These are phyloP conservation scores for Ceriops decandra DNA, from an alignment of 345 rosid species.

Conservation along the genomic window DNA sequence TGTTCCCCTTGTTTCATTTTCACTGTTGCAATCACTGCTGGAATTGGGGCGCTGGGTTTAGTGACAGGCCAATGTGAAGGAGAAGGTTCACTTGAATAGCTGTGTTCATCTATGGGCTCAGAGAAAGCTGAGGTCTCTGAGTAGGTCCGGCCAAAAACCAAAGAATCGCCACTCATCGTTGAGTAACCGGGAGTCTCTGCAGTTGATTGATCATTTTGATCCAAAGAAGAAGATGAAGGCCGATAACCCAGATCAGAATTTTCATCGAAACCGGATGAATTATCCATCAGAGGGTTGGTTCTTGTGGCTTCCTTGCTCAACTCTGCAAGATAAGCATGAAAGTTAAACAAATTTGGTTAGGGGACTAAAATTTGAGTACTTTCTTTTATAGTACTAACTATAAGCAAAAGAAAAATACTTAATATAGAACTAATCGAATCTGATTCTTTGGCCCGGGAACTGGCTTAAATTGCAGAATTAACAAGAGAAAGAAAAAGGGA, in stretches of 20 bases:
- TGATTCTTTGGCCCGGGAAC: constrained; percentile 20
- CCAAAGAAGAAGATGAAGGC: constrained; percentile 51
- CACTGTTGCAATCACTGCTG: constrained; percentile 22
- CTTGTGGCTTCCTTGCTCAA: constrained; percentile 15
- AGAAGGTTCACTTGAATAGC: constrained; percentile 57
- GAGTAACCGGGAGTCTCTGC: constrained; percentile 58
- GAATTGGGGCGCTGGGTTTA: constrained; percentile 29
- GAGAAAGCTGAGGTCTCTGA: constrained; percentile 68
- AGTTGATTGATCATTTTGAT: constrained; percentile 46
- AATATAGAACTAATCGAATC: constrained; percentile 7
- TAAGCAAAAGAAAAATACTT: constrained; percentile 20
- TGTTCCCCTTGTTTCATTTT: constrained; percentile 34
- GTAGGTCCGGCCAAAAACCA: constrained; percentile 45
- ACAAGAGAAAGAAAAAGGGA: constrained; percentile 16
- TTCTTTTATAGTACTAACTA: constrained; percentile 11
- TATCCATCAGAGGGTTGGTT: constrained; percentile 33
- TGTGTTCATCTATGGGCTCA: constrained; percentile 51
- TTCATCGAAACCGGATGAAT: constrained; percentile 39
- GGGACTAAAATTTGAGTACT: constrained; percentile 16
- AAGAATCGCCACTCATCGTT: constrained; percentile 53
- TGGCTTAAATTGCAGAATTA: constrained; percentile 25
- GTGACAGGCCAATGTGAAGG: constrained; percentile 50
- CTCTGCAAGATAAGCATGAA: constrained; percentile 34
- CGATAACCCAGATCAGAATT: constrained; percentile 45
- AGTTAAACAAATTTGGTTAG: constrained; percentile 15